Base-by-base conservation (phyloP, 331 rosid species). In the Rhamnella rubrinervis region DNA sequence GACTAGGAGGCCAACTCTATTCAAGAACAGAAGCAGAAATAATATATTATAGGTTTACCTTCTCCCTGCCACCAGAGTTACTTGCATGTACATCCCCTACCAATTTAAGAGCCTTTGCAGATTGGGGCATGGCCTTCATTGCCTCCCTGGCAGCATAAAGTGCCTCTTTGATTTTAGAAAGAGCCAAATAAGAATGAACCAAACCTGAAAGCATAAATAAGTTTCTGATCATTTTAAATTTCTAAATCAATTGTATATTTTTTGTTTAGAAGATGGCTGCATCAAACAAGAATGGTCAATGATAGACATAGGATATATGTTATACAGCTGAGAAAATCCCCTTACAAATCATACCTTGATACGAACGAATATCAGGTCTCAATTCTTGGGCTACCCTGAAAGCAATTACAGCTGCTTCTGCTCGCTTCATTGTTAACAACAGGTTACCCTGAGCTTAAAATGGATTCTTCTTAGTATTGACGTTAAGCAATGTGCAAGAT, bases 111-210 rank as follows among this genome's bases (percentile, higher is more conserved):
- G 99, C 97, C 90, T 95, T 95, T 23, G 99, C 99, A 3, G 97
- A 95, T 70, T 95, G 97, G 75, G 99, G 99, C 96, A 91, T 95
- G 81, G 97, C 96, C 80, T 89, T 95, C 99, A 95, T 91, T 53
- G 99, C 99, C 83, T 91, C 98, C 85, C 98, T 86, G 8, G 99
- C 81, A 66, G 97, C 96, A 85, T 95, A 87, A 66, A 95, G 76
- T 71, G 99, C 97, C 82, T 95, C 99, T 80, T 95, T 95, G 61
- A 85, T 78, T 85, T 95, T 95, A 61, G 88, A 81, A 67, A 95
- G 91, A 51, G 88, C 86, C 77, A 95, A 80, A 83, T 87, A 89
- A 51, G 99, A 89, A 76, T 91, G 97, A 72, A 95, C 98, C 83
- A 95, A 84, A 72, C 97, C 98, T 95, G 83, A 55, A 82, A 79